These are phyloP conservation scores for Hirsutella minnesotensis DNA, from an alignment of 2,329 filamentous ascomycete genomes.

Conservation along the genomic window DNA sequence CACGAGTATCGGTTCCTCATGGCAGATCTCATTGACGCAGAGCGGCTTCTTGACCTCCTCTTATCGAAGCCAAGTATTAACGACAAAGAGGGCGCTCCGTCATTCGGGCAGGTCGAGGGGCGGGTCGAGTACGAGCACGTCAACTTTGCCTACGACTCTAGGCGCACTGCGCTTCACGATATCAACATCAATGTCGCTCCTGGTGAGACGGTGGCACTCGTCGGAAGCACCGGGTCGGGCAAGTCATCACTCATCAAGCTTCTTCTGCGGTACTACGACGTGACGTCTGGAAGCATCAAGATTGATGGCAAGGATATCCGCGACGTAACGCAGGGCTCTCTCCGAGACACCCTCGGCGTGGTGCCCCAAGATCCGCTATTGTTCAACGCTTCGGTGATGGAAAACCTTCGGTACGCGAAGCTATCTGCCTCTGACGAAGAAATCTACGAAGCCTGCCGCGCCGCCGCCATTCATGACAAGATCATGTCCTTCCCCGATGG, in stretches of 20 bases:
- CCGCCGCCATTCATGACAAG: constrained; percentile 53
- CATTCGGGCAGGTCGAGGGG: constrained; percentile 32
- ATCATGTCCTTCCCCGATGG: constrained; percentile 45
- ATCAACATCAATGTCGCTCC: constrained; percentile 35
- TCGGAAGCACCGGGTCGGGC: constrained; percentile 50
- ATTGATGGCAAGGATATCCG: constrained; percentile 50
- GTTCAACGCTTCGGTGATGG: constrained; percentile 52
- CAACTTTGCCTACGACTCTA: constrained; percentile 41
- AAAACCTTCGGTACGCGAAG: constrained; percentile 53
- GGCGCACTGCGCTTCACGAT: constrained; percentile 36
- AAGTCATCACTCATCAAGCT: constrained; percentile 53
- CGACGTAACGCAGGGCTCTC: constrained; percentile 42
- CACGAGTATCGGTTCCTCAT: constrained; percentile 14
- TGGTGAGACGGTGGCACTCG: constrained; percentile 46
- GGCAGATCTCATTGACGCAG: constrained; percentile 49
- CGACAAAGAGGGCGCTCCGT: constrained; percentile 31
- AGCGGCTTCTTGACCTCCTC: constrained; percentile 45
- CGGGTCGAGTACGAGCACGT: constrained; percentile 43
- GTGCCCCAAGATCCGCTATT: constrained; percentile 54
- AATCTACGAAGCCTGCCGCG: constrained; percentile 46
- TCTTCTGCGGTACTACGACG: constrained; percentile 48
- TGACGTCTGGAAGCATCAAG: constrained; percentile 37
- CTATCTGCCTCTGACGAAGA: constrained; percentile 50
- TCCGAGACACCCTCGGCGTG: constrained; percentile 47
- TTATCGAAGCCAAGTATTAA: constrained; percentile 43